Conservation (phyloP, 345 rosid genomes). For the Euphorbia tirucalli region DNA sequence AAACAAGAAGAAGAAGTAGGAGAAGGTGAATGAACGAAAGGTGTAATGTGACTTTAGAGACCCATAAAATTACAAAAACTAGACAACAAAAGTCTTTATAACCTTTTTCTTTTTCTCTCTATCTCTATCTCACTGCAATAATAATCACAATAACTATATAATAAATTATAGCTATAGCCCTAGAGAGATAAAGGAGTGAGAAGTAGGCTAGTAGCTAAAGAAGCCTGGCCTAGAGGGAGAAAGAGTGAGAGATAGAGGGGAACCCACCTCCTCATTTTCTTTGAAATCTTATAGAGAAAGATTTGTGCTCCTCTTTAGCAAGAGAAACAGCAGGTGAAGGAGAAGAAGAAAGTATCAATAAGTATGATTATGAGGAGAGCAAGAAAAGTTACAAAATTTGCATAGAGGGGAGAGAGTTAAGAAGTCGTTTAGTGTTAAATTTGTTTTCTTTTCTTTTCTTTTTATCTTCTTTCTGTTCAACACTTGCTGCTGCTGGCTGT, state of each 20-base stretch:
- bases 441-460: too few relatives aligned
- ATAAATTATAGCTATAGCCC: conserved; percentile 8
- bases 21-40: conserved; percentile 18
- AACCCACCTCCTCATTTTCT: conserved; percentile 38
- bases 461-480: too few relatives aligned
- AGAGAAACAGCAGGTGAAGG: not conserved
- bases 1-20: not conserved
- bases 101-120: not conserved
- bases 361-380: not conserved
- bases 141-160: conserved; percentile 20
- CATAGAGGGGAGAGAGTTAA: too few relatives aligned
- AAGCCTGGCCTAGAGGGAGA: not conserved
- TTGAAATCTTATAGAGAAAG: conserved; percentile 13
- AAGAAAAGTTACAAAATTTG: too few relatives aligned
- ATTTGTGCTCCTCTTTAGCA: not conserved
- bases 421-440: too few relatives aligned
- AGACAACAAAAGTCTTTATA: conserved; percentile 35
- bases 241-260: conserved; percentile 20
- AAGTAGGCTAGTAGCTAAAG: too few relatives aligned
- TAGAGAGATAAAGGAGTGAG: conserved; percentile 15
- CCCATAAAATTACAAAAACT: conserved; percentile 33
- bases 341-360: too few relatives aligned
- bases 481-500: too few relatives aligned
- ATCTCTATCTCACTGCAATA: conserved; percentile 12
- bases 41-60: conserved; percentile 38